Evolutionary conservation across 2,329 filamentous ascomycete genomes (phyloP).

Genomic region (Neonectria magnoliae): DNA sequence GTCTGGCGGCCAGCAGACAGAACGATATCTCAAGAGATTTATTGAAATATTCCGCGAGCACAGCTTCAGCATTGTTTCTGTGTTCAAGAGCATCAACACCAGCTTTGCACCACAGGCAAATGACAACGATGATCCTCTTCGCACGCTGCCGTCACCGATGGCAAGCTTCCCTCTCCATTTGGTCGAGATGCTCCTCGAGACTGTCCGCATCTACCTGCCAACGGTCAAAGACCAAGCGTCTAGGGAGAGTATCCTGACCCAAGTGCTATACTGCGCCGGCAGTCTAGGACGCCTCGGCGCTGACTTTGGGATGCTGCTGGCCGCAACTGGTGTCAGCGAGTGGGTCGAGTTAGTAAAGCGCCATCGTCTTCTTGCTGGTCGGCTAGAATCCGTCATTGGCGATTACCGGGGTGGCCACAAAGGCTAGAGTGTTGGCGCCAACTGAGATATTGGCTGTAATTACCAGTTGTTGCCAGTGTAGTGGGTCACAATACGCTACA

Average conservation of each 20-base stretch:
- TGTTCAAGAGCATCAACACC: conserved; percentile 85
- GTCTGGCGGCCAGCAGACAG: conserved; percentile 88
- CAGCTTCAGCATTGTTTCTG: conserved; percentile 93
- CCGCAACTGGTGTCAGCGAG: conserved; percentile 67
- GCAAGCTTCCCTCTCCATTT: conserved; percentile 87
- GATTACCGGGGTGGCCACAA: conserved; percentile 51
- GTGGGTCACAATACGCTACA: conserved; percentile 2
- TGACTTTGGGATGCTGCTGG: conserved; percentile 91
- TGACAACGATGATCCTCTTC: conserved; percentile 50
- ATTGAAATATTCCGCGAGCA: conserved; percentile 98
- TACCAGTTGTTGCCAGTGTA: not conserved
- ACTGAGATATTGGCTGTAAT: conserved; percentile 1
- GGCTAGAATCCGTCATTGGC: conserved; percentile 75
- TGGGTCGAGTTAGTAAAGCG: conserved; percentile 93
- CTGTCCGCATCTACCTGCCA: conserved; percentile 79
- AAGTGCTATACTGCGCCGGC: conserved; percentile 91
- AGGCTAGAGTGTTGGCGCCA: conserved; percentile 14
- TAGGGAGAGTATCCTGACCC: conserved; percentile 87
- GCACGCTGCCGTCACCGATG: conserved; percentile 77
- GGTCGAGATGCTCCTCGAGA: conserved; percentile 81
- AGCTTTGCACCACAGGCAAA: conserved; percentile 40
- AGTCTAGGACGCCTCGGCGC: conserved; percentile 90
- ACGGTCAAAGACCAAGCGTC: conserved; percentile 82
- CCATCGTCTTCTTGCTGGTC: conserved; percentile 84
- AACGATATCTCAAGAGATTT: conserved; percentile 92